These are phyloP conservation scores for Trichoderma parareesei DNA, from an alignment of 495 filamentous ascomycete genomes.

Conservation along the genomic window DNA sequence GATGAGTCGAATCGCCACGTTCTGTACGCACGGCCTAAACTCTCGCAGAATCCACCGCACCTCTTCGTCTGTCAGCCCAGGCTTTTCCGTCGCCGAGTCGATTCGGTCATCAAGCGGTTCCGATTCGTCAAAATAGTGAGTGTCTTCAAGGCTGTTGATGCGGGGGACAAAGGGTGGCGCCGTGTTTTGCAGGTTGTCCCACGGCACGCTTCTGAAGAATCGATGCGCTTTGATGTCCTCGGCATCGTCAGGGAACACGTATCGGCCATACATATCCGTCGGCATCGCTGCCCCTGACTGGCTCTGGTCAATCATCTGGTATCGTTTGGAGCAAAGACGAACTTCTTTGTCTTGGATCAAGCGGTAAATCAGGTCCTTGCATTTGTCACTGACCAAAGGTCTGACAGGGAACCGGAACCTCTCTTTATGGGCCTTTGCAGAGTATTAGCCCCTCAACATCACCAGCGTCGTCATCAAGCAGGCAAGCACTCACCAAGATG, in stretches of 20 bases:
- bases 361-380: constrained; percentile 64
- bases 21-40: constrained; percentile 31
- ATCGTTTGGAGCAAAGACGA: constrained; percentile 66
- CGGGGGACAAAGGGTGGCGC: constrained; percentile 69
- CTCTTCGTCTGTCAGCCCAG: constrained; percentile 13
- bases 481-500: constrained; percentile 53
- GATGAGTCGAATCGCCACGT: constrained; percentile 32
- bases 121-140: constrained; percentile 82
- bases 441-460: constrained; percentile 18
- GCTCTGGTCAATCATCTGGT: constrained; percentile 49
- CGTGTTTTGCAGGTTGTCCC: constrained; percentile 58
- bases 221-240: constrained; percentile 68
- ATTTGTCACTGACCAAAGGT: constrained; percentile 48
- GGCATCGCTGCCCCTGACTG: not conserved
- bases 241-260: constrained; percentile 74
- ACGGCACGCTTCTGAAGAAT: constrained; percentile 61
- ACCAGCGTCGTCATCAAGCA: not conserved
- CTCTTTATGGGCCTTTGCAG: constrained; percentile 31
- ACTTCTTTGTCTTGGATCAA: constrained; percentile 70
- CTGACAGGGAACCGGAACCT: constrained; percentile 56
- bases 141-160: constrained; percentile 66
- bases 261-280: constrained; percentile 24
- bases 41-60: constrained; percentile 26
- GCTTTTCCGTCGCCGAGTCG: not conserved
- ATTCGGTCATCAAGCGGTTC: constrained; percentile 46